Percentiles rank a stretch among this genome's conserved stretches.
Conservation (phyloP, 2,329 filamentous ascomycete species). For the Fusarium nelsonii region DNA sequence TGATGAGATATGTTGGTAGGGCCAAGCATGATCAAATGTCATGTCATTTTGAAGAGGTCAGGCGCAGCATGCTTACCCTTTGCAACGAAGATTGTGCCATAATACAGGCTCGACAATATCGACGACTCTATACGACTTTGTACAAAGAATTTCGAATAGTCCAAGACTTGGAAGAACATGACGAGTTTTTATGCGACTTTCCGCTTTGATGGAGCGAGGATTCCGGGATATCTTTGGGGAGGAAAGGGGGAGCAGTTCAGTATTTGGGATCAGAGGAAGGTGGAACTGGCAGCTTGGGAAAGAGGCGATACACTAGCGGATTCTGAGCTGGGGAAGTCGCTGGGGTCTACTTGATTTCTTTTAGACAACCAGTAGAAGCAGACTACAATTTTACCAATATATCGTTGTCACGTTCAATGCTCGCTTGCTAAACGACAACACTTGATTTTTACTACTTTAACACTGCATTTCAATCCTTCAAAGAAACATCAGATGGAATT, state of each 20-base stretch:
- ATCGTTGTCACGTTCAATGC: too few relatives aligned
- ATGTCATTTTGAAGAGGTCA: not conserved
- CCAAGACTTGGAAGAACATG: not conserved
- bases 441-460: not conserved
- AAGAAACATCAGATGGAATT: fast-evolving
- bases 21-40: not conserved
- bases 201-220: not conserved
- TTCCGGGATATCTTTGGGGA: not conserved
- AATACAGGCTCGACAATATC: not conserved
- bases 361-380: not conserved
- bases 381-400: not conserved
- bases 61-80: not conserved
- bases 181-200: too few relatives aligned
- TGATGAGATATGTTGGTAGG: too few relatives aligned
- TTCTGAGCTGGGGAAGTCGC: not conserved
- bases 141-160: not conserved
- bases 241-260: not conserved
- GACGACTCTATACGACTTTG: not conserved
- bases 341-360: not conserved
- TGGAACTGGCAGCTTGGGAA: not conserved
- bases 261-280: too few relatives aligned
- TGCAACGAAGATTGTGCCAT: not conserved
- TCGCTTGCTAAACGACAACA: too few relatives aligned
- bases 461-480: too few relatives aligned
- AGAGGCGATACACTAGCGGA: not conserved